Evolutionary conservation across 2,329 filamentous ascomycete genomes (phyloP).

Genomic region (Calonectria leucothoes): DNA sequence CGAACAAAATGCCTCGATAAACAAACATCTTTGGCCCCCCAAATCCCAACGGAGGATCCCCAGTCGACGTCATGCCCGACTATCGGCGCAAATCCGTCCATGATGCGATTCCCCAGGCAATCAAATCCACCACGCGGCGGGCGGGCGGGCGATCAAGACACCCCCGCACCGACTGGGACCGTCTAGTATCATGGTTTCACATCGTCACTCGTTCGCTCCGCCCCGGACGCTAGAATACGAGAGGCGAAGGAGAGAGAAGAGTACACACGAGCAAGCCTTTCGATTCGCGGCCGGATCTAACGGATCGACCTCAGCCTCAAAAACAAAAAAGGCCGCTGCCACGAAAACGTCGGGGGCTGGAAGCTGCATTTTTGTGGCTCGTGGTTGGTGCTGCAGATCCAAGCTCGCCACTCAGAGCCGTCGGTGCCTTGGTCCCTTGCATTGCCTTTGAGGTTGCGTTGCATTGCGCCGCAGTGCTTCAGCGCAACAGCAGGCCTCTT

Average conservation of each 20-base stretch:
- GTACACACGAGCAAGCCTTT: neutral
- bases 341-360: constrained; percentile 11
- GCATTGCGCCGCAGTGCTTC: neutral
- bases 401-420: constrained; percentile 1
- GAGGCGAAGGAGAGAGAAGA: neutral
- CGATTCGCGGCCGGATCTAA: neutral
- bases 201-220: neutral
- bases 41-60: neutral
- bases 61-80: constrained; percentile 17
- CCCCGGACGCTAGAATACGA: neutral
- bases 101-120: constrained; percentile 11
- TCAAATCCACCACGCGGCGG: constrained; percentile 5
- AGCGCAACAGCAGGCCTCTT: constrained; percentile 13
- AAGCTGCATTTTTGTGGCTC: neutral
- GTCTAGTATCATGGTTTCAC: constrained; percentile 4
- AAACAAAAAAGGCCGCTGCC: neutral
- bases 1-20: constrained; percentile 3
- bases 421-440: constrained; percentile 2
- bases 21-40: neutral
- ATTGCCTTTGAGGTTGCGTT: constrained; percentile 3
- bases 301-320: neutral
- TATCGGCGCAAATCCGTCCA: neutral
- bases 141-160: neutral
- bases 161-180: constrained; percentile 14
- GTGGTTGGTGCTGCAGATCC: neutral